Evolutionary conservation across 345 rosid species (phyloP), one percentile per base, ranked within the genome.

Genomic region (Isatis tinctoria): DNA sequence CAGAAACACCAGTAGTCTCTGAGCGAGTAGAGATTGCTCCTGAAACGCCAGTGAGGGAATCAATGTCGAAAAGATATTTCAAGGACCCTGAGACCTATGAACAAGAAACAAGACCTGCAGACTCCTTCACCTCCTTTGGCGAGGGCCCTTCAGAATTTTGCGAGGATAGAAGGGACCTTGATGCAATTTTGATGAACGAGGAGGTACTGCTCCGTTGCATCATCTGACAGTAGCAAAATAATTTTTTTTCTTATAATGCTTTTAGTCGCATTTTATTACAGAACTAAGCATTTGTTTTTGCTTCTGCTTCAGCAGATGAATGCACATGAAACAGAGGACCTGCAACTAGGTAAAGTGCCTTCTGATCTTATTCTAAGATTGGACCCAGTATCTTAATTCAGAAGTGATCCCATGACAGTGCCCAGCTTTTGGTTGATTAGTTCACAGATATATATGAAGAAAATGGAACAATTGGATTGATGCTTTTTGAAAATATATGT

Each of bases 1-100:
- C 81, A 8, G 74, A 72, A 32, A 68, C 69, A 62, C 77, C 67
- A 30, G 58, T 16, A n/a, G 56, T 44, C 69, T 67, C 56, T 17
- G 81, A 77, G 65, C 66, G 74, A 78, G 69, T 60, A 28, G 80
- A 79, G 73, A 81, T 90, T 58, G 93, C 94, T 63, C 93, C 95
- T 26, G 87, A 83, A 60, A 91, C 95, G 24, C 98, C 96, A 0
- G 74, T 79, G 69, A 81, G 35, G 69, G 71, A 51, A 22, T 75
- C 84, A 45, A 65, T 70, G 49, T 73, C 82, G 13, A 37, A 39
- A 74, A 85, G 88, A 52, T 72, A 77, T 32, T 84, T 72, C 52
- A 74, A 75, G 67, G 82, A 82, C 70, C 84, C 70, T 30, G 85
- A 67, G 65, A 69, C 35, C 6, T 53, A 13, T 68, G 74, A 82